Conservation (phyloP, 768 basidiomycete genomes). For the Boletus speciosus region DNA sequence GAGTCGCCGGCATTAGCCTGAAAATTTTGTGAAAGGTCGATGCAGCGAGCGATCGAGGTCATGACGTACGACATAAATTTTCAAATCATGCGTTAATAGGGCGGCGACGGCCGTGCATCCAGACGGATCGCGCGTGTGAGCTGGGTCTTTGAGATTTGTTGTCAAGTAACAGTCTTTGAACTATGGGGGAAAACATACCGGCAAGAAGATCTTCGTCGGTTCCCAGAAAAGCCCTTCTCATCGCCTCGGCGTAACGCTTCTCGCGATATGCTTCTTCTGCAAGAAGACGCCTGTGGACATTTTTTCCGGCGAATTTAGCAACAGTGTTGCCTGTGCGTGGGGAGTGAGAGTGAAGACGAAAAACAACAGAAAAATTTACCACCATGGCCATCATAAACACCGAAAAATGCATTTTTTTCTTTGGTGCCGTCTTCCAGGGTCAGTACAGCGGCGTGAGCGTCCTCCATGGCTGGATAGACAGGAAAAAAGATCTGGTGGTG, state of each 20-base stretch:
- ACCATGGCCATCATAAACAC: slow-evolving; percentile 97
- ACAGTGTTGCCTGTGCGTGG: slow-evolving; percentile 63
- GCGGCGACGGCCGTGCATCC: slow-evolving; percentile 95
- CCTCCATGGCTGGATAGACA: slow-evolving; percentile 82
- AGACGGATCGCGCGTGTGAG: slow-evolving; percentile 86
- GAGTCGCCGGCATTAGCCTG: slow-evolving; percentile 99
- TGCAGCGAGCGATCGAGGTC: slow-evolving; percentile 7
- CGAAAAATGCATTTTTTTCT: slow-evolving; percentile 78
- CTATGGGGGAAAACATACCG: slow-evolving; percentile 44
- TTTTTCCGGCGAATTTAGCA: slow-evolving; percentile 82
- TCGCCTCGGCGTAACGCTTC: slow-evolving; percentile 66
- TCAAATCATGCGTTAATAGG: slow-evolving; percentile 70
- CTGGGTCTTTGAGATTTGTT: slow-evolving; percentile 55
- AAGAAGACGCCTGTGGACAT: slow-evolving; percentile 75
- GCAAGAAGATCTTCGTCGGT: slow-evolving; percentile 93
- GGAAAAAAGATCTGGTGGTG: not conserved
- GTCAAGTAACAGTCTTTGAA: slow-evolving; percentile 1
- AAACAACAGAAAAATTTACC: slow-evolving; percentile 46
- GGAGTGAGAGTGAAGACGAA: not conserved
- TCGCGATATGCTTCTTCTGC: slow-evolving; percentile 69
- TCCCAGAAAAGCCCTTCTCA: slow-evolving; percentile 88
- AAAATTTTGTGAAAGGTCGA: slow-evolving; percentile 1
- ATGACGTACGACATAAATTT: slow-evolving; percentile 71
- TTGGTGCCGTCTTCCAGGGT: slow-evolving; percentile 54
- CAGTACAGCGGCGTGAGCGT: slow-evolving; percentile 79